Evolutionary conservation across 2,329 filamentous ascomycete genomes (phyloP), one percentile per base, ranked within the genome.

Genomic region (Scleromitrula shiraiana): DNA sequence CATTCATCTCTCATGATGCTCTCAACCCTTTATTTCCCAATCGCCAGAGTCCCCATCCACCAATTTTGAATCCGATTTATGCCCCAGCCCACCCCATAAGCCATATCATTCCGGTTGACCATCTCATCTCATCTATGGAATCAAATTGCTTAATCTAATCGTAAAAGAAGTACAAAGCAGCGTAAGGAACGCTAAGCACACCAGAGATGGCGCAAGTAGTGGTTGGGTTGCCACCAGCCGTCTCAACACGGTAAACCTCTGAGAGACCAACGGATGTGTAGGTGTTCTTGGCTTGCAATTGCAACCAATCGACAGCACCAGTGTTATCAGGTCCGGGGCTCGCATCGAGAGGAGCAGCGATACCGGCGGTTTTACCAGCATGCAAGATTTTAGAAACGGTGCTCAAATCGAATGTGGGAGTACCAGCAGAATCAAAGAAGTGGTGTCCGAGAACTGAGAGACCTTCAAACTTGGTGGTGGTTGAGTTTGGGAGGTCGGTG

Each of bases 131-230:
- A n/a, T n/a, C n/a, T n/a, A n/a, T n/a, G n/a, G n/a, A n/a, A n/a
- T n/a, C n/a, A n/a, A n/a, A n/a, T n/a, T n/a, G n/a, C n/a, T n/a
- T n/a, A n/a, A n/a, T n/a, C n/a, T 37, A 55, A 17, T 19, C 42
- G 43, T 54, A 61, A 24, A 61, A 59, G 56, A 56, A 61, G 46
- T 62, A 64, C 43, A 59, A 53, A 12, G 61, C 56, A 26, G 61
- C 53, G 29, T 64, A 64, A 24, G 51, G 53, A 2, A 62, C 48
- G 9, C 17, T 53, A 10, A 57, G 41, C 7, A 57, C 14, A 12
- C 46, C 54, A 8, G 41, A 33, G 2, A 27, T 35, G 1, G 51
- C 39, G 41, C 62, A 63, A 36, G 38, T 41, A 3, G 55, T 38
- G 5, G 52, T 24, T 3, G 47, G 26, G 10, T 40, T 50, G 7